These are phyloP conservation scores for Solanum clarkiae DNA, from an alignment of 257 asterid species.

Conservation along the genomic window DNA sequence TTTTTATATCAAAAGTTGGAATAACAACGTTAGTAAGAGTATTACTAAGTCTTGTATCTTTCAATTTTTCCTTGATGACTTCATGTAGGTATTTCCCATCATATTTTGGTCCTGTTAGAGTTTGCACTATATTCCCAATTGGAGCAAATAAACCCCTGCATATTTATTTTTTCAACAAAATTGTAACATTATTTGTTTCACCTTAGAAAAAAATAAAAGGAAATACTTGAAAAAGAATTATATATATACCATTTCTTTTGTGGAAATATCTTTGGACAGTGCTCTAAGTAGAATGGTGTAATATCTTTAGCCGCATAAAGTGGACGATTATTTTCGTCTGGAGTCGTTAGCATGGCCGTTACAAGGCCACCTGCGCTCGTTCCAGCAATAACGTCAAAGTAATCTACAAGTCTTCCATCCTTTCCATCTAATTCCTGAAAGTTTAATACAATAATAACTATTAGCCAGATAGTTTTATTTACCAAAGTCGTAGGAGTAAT, in stretches of 20 bases:
- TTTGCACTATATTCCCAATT: neutral
- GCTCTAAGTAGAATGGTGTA: slow-evolving; percentile 27
- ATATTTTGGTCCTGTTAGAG: slow-evolving; percentile 22
- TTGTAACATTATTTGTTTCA: neutral
- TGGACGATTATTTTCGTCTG: slow-evolving; percentile 38
- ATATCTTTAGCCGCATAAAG: slow-evolving; percentile 45
- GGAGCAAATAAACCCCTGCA: slow-evolving; percentile 21
- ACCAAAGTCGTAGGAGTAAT: too few species aligned
- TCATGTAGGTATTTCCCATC: slow-evolving; percentile 32
- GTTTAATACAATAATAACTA: neutral
- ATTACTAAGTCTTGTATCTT: slow-evolving; percentile 16
- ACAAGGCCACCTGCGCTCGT: slow-evolving; percentile 63
- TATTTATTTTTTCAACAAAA: too few species aligned
- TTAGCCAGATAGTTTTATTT: too few species aligned
- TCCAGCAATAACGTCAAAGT: slow-evolving; percentile 55
- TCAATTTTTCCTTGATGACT: slow-evolving; percentile 16
- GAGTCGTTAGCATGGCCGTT: slow-evolving; percentile 50
- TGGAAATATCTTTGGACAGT: slow-evolving; percentile 32
- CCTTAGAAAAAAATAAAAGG: neutral
- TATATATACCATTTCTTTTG: neutral
- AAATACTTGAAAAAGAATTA: too few species aligned
- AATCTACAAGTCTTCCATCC: slow-evolving; percentile 48
- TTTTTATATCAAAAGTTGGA: slow-evolving; percentile 44
- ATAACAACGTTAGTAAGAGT: slow-evolving; percentile 39
- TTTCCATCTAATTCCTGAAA: slow-evolving; percentile 40